Evolutionary conservation across 2,329 filamentous ascomycete species (phyloP).

Genomic region (Truncatella angustata): DNA sequence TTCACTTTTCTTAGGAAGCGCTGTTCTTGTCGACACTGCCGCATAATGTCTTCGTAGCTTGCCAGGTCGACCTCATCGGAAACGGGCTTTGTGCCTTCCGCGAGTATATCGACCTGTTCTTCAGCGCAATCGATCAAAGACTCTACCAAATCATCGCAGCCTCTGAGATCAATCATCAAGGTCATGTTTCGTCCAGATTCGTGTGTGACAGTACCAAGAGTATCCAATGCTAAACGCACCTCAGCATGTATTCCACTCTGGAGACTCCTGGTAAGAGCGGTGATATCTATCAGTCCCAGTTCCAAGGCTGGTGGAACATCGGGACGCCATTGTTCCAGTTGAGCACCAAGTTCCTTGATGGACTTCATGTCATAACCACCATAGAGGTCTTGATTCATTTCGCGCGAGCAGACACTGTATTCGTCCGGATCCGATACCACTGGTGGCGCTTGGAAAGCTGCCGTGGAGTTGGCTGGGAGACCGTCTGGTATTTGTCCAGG

Average conservation of each 20-base stretch:
- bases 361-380: constrained; percentile 72
- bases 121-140: constrained; percentile 88
- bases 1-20: constrained; percentile 70
- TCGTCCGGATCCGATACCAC: constrained; percentile 47
- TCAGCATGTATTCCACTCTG: constrained; percentile 89
- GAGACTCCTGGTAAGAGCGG: constrained; percentile 83
- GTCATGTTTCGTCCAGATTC: constrained; percentile 62
- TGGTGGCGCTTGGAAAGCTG: constrained; percentile 26
- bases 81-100: constrained; percentile 79
- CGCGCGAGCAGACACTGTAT: constrained; percentile 54
- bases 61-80: constrained; percentile 82
- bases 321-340: constrained; percentile 68
- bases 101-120: constrained; percentile 80
- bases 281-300: constrained; percentile 84
- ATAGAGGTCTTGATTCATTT: constrained; percentile 50
- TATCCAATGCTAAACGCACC: constrained; percentile 86
- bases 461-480: constrained; percentile 21
- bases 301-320: constrained; percentile 73
- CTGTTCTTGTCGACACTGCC: constrained; percentile 73
- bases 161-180: constrained; percentile 65
- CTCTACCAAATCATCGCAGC: constrained; percentile 86
- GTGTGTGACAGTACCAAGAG: constrained; percentile 64
- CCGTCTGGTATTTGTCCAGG: constrained; percentile 30
- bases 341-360: constrained; percentile 61
- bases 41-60: constrained; percentile 83